phyloP scores from a whole-genome alignment of 2,329 filamentous ascomycete species.

The Cercospora zeae-maydis region DNA sequence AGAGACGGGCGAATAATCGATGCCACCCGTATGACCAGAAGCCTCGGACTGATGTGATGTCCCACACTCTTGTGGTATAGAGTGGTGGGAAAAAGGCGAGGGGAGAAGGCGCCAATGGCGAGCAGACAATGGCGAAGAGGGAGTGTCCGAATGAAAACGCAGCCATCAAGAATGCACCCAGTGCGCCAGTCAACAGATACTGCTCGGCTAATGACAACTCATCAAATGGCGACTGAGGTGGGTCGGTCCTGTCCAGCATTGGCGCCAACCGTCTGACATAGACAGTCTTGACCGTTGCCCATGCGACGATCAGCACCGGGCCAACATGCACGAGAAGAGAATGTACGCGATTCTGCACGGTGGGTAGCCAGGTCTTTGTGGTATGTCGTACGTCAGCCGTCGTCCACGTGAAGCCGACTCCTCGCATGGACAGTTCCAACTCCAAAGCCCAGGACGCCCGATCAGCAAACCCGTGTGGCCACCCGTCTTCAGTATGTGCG shows the following conservation, averaged over 20 bases:
- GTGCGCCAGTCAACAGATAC: slow-evolving; percentile 38
- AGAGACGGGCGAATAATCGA: slow-evolving; percentile 43
- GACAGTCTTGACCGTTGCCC: slow-evolving; percentile 36
- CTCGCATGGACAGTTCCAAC: slow-evolving; percentile 45
- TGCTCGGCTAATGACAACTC: slow-evolving; percentile 37
- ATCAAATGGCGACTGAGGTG: slow-evolving; percentile 35
- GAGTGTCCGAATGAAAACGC: slow-evolving; percentile 45
- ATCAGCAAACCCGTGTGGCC: slow-evolving; percentile 40
- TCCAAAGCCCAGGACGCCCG: slow-evolving; percentile 46
- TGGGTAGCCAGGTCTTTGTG: slow-evolving; percentile 44
- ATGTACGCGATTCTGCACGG: slow-evolving; percentile 40
- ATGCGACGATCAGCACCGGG: slow-evolving; percentile 39
- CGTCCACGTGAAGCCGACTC: slow-evolving; percentile 46
- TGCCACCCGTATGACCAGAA: slow-evolving; percentile 49
- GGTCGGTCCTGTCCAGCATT: slow-evolving; percentile 6
- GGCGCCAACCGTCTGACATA: slow-evolving; percentile 34
- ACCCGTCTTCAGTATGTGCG: slow-evolving; percentile 40
- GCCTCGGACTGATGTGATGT: slow-evolving; percentile 38
- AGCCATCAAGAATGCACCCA: slow-evolving; percentile 45
- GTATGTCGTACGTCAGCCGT: slow-evolving; percentile 46
- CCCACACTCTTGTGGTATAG: slow-evolving; percentile 43
- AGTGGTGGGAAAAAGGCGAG: slow-evolving; percentile 46
- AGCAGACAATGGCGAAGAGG: slow-evolving; percentile 40
- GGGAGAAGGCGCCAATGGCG: slow-evolving; percentile 41
- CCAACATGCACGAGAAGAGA: slow-evolving; percentile 40